Evolutionary conservation across 1,284 basidiomycete species (phyloP), one percentile per base, ranked within the genome.

Genomic region (Cryptococcus sp.): DNA sequence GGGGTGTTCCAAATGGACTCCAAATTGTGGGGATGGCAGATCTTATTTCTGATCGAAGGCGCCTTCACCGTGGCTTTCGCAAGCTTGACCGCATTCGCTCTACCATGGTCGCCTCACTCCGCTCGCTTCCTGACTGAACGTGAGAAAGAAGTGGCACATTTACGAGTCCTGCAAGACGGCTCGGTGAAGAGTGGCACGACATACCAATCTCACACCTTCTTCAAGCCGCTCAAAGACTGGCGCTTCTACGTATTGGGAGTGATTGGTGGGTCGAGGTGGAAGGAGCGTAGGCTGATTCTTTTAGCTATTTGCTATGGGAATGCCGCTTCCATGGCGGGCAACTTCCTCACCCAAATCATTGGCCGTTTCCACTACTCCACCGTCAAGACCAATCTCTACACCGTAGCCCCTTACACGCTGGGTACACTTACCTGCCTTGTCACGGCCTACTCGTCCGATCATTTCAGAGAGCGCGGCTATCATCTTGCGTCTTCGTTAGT

Each of bases 311-410:
- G 59, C 35, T 69, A 69, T 53, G 64, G 64, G 8, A 56, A 51
- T 25, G 64, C 64, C 45, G 52, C 57, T 5, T 51, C 59, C 15
- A 60, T 64, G 16, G 68, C 64, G 3, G 56, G 58, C n/a, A 67
- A 58, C 55, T 69, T 69, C 57, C 50, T 69, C 8, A 67, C 67
- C 7, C 65, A 67, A 39, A 67, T 69, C 57, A 58, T 69, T 54
- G 61, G 61, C 19, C 63, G 67, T 25, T 64, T 69, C 60, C 47
- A 55, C 19, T 71, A 55, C 55, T 61, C 60, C 8, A 58, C 56
- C 0, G 66, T 71, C 50, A 71, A 71, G 48, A 71, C 69, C 52
- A 71, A 71, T 47, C 56, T 71, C 5, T 71, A 57, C 52, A 69
- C 69, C 17, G 69, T 71, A 8, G 69, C 69, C 6, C 69, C 69